Percentiles rank a stretch among this genome's conserved stretches.
These are phyloP conservation scores for Lithospermum erythrorhizon DNA, from an alignment of 257 asterid genomes.

Conservation along the genomic window DNA sequence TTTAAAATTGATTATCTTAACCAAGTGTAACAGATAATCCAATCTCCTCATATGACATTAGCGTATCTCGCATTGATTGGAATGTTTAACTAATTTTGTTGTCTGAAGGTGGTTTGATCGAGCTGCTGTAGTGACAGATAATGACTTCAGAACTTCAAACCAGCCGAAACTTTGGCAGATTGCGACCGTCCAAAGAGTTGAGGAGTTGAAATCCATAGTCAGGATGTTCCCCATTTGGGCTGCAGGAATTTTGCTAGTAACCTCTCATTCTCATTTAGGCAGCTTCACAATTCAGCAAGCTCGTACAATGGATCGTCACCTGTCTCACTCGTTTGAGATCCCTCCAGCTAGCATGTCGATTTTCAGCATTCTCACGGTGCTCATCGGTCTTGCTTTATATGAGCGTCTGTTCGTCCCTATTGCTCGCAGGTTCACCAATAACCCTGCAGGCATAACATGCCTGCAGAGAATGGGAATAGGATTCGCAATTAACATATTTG, in stretches of 20 bases:
- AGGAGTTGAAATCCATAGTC: conserved; percentile 60
- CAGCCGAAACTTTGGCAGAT: conserved; percentile 59
- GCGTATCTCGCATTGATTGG: neutral
- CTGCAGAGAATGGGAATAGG: conserved; percentile 80
- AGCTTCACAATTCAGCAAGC: conserved; percentile 73
- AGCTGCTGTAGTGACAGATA: conserved; percentile 42
- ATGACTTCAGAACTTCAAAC: conserved; percentile 24
- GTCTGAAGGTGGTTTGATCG: conserved; percentile 53
- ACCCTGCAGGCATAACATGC: conserved; percentile 52
- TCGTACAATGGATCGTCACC: conserved; percentile 51
- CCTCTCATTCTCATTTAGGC: conserved; percentile 47
- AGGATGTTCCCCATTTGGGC: conserved; percentile 71
- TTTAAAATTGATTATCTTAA: too few relatives aligned
- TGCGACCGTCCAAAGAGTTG: conserved; percentile 72
- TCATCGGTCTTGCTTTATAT: conserved; percentile 36
- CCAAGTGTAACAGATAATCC: too few relatives aligned
- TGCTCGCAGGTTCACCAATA: conserved; percentile 33
- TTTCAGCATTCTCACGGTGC: conserved; percentile 52
- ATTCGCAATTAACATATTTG: conserved; percentile 34
- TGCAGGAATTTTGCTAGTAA: conserved; percentile 50
- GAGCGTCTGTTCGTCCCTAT: conserved; percentile 64
- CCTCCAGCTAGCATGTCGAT: conserved; percentile 71
- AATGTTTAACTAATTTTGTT: neutral
- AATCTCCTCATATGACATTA: too few relatives aligned
- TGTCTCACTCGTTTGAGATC: conserved; percentile 43